Percentiles rank a stretch among this genome's conserved stretches.
phyloP scores from a whole-genome alignment of 1,284 basidiomycete genomes.

The Neolentinus lepideus region DNA sequence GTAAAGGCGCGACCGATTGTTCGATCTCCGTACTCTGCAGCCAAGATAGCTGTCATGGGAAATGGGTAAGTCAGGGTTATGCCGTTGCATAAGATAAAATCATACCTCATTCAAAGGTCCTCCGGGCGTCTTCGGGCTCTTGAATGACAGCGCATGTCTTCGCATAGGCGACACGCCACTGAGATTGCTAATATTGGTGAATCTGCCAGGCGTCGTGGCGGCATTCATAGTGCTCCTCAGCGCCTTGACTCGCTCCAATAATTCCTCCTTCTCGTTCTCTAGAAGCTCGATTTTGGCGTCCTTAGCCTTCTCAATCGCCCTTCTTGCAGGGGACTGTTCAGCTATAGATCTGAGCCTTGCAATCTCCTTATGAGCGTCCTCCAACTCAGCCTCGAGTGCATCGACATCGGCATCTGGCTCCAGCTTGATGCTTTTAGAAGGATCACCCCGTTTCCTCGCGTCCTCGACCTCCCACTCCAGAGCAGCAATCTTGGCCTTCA shows the following conservation, averaged over 20 bases:
- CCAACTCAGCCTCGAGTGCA: constrained; percentile 70
- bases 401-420: constrained; percentile 44
- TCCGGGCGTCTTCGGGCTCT: constrained; percentile 69
- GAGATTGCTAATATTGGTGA: constrained; percentile 33
- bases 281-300: constrained; percentile 67
- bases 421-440: constrained; percentile 24
- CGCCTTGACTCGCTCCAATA: constrained; percentile 59
- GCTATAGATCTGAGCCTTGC: constrained; percentile 64
- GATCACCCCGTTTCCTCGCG: constrained; percentile 25
- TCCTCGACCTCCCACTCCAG: constrained; percentile 55
- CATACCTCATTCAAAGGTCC: constrained; percentile 70
- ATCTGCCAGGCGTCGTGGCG: constrained; percentile 47
- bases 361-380: constrained; percentile 76
- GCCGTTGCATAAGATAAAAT: constrained; percentile 5
- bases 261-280: constrained; percentile 68
- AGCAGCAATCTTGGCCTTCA: constrained; percentile 43
- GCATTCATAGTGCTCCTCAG: constrained; percentile 43
- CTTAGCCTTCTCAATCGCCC: constrained; percentile 66
- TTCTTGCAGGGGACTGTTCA: constrained; percentile 66
- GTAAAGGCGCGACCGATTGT: constrained; percentile 43
- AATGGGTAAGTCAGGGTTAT: background rate
- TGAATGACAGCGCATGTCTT: constrained; percentile 58
- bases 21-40: constrained; percentile 51
- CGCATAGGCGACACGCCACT: constrained; percentile 61
- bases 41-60: constrained; percentile 53